phyloP scores from a whole-genome alignment of 305 asterid species.

The Solanum aculeatissimum region DNA sequence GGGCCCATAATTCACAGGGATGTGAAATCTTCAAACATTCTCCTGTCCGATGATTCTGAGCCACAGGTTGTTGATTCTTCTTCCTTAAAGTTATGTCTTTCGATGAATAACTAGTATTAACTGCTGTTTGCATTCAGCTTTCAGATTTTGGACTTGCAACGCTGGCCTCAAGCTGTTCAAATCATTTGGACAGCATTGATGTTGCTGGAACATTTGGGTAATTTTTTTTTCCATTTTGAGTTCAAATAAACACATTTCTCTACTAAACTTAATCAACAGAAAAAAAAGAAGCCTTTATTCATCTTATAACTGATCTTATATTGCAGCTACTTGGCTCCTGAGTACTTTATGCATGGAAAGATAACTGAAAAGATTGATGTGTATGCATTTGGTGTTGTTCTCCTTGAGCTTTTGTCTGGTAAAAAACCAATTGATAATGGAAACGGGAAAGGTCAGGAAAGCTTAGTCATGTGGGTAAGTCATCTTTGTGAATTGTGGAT shows the following conservation, averaged over 20 bases:
- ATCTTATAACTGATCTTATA: not conserved
- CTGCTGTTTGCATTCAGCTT: conserved; percentile 28
- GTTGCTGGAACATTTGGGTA: conserved; percentile 95
- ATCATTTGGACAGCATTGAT: conserved; percentile 38
- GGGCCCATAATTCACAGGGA: conserved; percentile 75
- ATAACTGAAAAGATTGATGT: conserved; percentile 64
- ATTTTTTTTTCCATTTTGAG: conserved; percentile 2
- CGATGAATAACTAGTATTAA: not conserved
- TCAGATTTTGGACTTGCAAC: conserved; percentile 93
- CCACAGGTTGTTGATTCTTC: conserved; percentile 46
- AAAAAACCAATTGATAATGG: conserved; percentile 66
- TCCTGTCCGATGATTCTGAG: conserved; percentile 65
- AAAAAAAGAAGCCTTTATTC: not conserved
- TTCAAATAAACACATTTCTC: not conserved
- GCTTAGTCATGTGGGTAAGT: conserved; percentile 88
- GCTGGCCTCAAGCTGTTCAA: conserved; percentile 49
- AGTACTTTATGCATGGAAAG: conserved; percentile 77
- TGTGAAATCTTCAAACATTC: conserved; percentile 89
- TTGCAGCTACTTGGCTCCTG: conserved; percentile 87
- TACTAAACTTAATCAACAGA: not conserved
- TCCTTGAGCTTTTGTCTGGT: conserved; percentile 83
- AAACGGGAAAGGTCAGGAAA: conserved; percentile 53
- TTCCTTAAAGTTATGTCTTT: not conserved
- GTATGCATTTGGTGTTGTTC: conserved; percentile 89
- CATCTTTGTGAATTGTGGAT: not conserved